Conservation (phyloP, 2,329 filamentous ascomycete genomes). For the Stenocarpella maydis region DNA sequence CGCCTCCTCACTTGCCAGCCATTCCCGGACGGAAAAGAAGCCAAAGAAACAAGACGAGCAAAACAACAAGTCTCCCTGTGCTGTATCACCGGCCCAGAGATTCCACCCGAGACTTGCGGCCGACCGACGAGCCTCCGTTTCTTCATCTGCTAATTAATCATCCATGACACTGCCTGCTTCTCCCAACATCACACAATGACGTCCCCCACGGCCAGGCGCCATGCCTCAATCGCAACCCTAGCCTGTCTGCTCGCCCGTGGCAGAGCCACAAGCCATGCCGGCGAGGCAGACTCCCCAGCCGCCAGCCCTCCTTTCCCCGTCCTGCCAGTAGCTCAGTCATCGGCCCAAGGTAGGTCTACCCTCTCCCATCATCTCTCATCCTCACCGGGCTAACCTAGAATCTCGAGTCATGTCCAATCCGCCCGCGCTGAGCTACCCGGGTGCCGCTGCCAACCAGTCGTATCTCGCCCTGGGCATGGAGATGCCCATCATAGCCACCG, state of each 20-base stretch:
- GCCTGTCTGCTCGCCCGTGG: constrained; percentile 31
- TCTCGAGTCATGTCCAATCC: constrained; percentile 26
- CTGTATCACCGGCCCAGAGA: neutral
- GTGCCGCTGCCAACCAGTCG: constrained; percentile 10
- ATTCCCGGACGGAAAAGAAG: neutral
- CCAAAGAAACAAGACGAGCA: no score
- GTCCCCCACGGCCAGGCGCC: neutral
- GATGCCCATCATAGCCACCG: constrained; percentile 34
- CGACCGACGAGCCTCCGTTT: neutral
- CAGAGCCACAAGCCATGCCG: constrained; percentile 3
- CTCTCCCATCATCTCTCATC: neutral
- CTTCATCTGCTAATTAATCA: neutral
- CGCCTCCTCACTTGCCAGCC: neutral
- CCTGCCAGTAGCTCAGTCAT: constrained; percentile 11
- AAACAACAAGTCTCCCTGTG: neutral
- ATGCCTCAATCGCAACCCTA: constrained; percentile 17
- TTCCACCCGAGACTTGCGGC: neutral
- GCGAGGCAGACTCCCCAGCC: constrained; percentile 39
- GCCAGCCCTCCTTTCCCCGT: constrained; percentile 33
- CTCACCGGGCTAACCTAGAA: neutral
- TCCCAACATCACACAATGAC: neutral
- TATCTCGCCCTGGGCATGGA: constrained; percentile 33
- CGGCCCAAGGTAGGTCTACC: constrained; percentile 5
- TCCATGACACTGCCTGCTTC: neutral
- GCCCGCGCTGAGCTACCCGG: constrained; percentile 29